A percentile compares a stretch with the other conserved stretches of the same genome.
Evolutionary conservation across 192 early-diverging fungal genomes (phyloP).

Genomic region (Oehlia diaphana): DNA sequence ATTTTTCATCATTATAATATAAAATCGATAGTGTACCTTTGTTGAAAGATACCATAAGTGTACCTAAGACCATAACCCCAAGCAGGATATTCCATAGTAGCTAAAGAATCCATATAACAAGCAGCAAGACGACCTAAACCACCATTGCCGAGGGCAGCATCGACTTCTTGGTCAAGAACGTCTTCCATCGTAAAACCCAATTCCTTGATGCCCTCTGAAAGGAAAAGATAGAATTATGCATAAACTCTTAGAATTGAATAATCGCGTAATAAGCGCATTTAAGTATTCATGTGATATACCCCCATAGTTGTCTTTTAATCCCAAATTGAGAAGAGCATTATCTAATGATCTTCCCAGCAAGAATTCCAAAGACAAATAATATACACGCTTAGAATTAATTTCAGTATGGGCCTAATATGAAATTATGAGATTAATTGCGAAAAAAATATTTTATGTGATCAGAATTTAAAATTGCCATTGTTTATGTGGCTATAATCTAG

Average conservation of each 20-base stretch:
- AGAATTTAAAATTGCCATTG: too few relatives aligned
- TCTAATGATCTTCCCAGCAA: constrained; percentile 95
- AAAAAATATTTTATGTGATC: too few relatives aligned
- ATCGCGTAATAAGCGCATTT: neutral
- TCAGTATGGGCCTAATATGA: constrained; percentile 58
- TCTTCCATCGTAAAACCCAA: constrained; percentile 95
- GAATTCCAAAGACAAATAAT: constrained; percentile 98
- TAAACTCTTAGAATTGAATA: neutral
- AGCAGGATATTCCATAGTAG: constrained; percentile 89
- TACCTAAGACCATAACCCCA: constrained; percentile 99
- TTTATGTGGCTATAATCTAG: too few relatives aligned
- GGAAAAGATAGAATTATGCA: neutral
- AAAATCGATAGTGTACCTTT: constrained; percentile 47
- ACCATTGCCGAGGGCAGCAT: constrained; percentile 97
- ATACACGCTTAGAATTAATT: constrained; percentile 88
- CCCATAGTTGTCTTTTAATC: constrained; percentile 77
- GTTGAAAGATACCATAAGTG: constrained; percentile 99
- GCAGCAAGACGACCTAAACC: constrained; percentile 96
- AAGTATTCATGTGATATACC: constrained; percentile 40
- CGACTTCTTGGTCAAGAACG: constrained; percentile 88
- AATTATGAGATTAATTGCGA: neutral
- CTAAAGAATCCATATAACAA: constrained; percentile 97
- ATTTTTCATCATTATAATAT: neutral
- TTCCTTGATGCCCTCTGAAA: constrained; percentile 54
- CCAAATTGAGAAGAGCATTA: constrained; percentile 90